Evolutionary conservation across 331 rosid species (phyloP).

Genomic region (Malus hybrid): DNA sequence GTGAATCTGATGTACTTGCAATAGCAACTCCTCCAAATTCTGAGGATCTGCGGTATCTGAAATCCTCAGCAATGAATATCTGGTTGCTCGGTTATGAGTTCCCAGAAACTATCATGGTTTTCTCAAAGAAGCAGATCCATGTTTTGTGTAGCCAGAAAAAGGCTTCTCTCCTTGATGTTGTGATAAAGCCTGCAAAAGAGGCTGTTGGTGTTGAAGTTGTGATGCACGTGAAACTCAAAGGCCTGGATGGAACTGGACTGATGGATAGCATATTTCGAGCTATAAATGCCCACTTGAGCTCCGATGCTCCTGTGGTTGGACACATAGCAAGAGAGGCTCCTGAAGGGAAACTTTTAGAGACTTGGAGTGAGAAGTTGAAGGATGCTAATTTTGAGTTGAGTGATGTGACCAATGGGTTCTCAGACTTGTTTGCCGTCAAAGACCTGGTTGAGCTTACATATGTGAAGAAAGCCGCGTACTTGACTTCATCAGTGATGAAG

Average conservation of each 20-base stretch:
- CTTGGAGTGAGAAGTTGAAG: conserved; percentile 55
- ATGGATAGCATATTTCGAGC: conserved; percentile 26
- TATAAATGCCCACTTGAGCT: conserved; percentile 37
- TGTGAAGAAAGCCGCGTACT: conserved; percentile 59
- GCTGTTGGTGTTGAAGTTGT: conserved; percentile 27
- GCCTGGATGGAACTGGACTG: conserved; percentile 30
- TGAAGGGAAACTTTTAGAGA: conserved; percentile 63
- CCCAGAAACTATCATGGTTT: conserved; percentile 76
- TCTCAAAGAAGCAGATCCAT: conserved; percentile 62
- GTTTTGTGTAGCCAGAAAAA: conserved; percentile 74
- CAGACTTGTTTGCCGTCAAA: conserved; percentile 45
- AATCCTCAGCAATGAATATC: conserved; percentile 58
- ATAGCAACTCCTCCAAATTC: conserved; percentile 73
- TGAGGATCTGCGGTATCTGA: conserved; percentile 70
- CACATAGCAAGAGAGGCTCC: conserved; percentile 63
- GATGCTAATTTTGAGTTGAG: conserved; percentile 22
- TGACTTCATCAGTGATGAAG: conserved; percentile 57
- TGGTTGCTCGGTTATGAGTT: conserved; percentile 76
- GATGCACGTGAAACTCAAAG: conserved; percentile 44
- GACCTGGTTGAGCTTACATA: conserved; percentile 42
- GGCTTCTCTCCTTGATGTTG: conserved; percentile 59
- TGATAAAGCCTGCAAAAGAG: conserved; percentile 48
- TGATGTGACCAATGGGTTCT: conserved; percentile 61
- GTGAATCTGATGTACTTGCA: conserved; percentile 50
- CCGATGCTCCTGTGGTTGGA: conserved; percentile 39